These are phyloP conservation scores for Luvunga scandens DNA, from an alignment of 345 rosid genomes.

Conservation along the genomic window DNA sequence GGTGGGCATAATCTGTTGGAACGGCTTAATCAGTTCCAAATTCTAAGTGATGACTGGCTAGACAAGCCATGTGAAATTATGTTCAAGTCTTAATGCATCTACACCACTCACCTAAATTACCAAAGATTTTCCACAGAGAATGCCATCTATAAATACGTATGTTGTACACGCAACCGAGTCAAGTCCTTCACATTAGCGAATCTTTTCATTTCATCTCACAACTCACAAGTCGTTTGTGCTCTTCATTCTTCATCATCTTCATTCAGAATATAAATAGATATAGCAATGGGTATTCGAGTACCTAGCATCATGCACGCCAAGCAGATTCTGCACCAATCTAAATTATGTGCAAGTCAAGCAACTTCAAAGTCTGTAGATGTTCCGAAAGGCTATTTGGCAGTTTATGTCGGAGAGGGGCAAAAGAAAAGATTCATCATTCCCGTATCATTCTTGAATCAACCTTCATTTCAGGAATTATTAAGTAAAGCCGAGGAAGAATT, in stretches of 20 bases:
- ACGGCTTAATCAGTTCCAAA: not conserved
- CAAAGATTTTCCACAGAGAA: not conserved
- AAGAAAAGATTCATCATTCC: slow-evolving; percentile 30
- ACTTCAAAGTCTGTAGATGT: slow-evolving; percentile 7
- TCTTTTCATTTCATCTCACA: not conserved
- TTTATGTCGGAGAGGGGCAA: slow-evolving; percentile 25
- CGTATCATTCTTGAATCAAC: slow-evolving; percentile 28
- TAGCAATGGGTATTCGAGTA: slow-evolving; percentile 15
- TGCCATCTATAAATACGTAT: slow-evolving; percentile 10
- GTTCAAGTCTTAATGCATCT: slow-evolving; percentile 15
- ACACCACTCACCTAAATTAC: not conserved
- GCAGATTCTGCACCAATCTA: slow-evolving; percentile 20
- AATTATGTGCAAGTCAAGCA: slow-evolving; percentile 2
- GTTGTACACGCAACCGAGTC: not conserved
- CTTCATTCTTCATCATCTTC: not conserved
- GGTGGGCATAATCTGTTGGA: not conserved
- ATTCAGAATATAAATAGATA: not conserved
- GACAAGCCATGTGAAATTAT: slow-evolving; percentile 34
- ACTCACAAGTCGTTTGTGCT: too few relatives aligned
- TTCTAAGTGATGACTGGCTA: slow-evolving; percentile 14
- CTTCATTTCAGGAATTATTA: slow-evolving; percentile 23
- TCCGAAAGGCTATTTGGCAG: slow-evolving; percentile 29
- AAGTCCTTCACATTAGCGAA: slow-evolving; percentile 2
- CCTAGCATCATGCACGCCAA: slow-evolving; percentile 16
- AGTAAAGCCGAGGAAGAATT: slow-evolving; percentile 41